Conservation (phyloP, 2,329 filamentous ascomycete species). For the Alternaria conjuncta region DNA sequence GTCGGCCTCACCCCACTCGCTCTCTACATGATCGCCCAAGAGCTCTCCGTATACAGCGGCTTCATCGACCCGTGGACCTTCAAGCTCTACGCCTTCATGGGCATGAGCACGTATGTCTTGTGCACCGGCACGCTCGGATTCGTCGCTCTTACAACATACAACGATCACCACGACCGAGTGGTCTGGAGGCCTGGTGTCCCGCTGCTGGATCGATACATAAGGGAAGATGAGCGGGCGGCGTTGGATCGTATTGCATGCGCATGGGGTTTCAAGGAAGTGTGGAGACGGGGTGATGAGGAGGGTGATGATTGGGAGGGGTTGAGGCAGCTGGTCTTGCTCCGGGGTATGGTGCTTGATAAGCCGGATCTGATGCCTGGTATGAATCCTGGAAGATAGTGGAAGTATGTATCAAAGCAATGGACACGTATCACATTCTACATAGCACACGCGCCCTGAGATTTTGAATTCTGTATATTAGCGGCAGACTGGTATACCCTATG, state of each 20-base stretch:
- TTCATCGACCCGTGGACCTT: constrained; percentile 79
- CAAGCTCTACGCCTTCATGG: constrained; percentile 78
- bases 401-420: neutral
- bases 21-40: constrained; percentile 73
- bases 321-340: constrained; percentile 79
- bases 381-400: constrained; percentile 54
- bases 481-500: no score
- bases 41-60: constrained; percentile 69
- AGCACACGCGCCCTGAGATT: neutral
- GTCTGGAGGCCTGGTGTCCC: constrained; percentile 87
- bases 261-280: constrained; percentile 88
- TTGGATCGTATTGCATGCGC: constrained; percentile 84
- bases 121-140: constrained; percentile 83
- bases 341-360: constrained; percentile 89
- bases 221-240: constrained; percentile 88
- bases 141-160: constrained; percentile 82
- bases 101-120: constrained; percentile 81
- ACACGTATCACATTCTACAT: neutral
- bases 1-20: constrained; percentile 67
- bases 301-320: constrained; percentile 88
- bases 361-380: constrained; percentile 93
- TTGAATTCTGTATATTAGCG: no score
- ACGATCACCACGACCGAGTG: constrained; percentile 94
- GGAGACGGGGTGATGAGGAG: constrained; percentile 85
- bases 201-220: constrained; percentile 80